Conservation (phyloP, 495 filamentous ascomycete species). For the Aspergillus indologenus region DNA sequence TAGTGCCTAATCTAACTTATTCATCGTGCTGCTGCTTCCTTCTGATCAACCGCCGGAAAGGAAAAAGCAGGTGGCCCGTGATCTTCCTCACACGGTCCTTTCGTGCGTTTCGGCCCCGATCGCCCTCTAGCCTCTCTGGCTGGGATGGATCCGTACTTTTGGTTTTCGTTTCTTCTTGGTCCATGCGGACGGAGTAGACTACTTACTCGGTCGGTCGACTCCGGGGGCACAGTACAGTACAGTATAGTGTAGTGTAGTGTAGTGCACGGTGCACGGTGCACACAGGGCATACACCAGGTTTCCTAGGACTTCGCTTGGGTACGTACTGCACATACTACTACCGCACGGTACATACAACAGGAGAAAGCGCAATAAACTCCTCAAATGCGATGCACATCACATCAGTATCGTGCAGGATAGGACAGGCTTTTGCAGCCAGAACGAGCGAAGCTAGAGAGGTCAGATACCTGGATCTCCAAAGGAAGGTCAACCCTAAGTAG, state of each 20-base stretch:
- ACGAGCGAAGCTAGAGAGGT: neutral
- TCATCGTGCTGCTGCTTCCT: too few species aligned
- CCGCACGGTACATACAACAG: too few species aligned
- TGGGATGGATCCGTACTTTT: neutral
- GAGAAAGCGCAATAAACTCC: neutral
- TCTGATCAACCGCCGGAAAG: too few species aligned
- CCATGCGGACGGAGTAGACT: neutral
- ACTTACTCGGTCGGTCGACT: neutral
- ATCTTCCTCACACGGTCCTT: neutral
- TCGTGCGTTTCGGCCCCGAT: too few species aligned
- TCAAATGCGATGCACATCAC: neutral
- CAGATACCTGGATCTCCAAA: neutral
- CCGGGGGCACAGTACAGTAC: too few species aligned
- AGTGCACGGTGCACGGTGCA: neutral
- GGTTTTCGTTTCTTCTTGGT: too few species aligned
- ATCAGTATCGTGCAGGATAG: neutral
- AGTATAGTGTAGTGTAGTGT: too few species aligned
- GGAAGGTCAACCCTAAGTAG: conserved; percentile 3
- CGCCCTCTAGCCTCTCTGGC: too few species aligned
- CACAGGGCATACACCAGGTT: neutral
- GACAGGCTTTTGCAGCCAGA: neutral
- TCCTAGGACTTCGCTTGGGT: too few species aligned
- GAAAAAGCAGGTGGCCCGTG: neutral
- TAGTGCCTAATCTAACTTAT: too few species aligned
- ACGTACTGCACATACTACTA: too few species aligned